Evolutionary conservation across 441 rosid species (phyloP).

Genomic region (Pelargonium cotyledonis): DNA sequence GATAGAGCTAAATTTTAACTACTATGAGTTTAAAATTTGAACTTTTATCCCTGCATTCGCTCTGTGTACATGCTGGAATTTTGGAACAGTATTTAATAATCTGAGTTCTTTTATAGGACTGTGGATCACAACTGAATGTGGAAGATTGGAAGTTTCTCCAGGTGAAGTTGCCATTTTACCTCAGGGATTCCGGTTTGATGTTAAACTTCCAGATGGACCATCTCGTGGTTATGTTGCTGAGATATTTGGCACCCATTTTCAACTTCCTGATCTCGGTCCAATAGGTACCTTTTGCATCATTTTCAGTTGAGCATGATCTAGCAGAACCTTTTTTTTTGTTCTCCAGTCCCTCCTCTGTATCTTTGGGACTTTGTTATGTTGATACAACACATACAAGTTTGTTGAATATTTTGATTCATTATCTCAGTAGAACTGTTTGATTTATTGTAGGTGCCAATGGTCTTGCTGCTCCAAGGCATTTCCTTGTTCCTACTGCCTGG

Average conservation of each 20-base stretch:
- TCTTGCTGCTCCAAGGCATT: conserved; percentile 87
- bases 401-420: conserved; percentile 8
- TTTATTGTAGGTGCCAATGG: conserved; percentile 77
- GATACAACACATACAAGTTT: neutral
- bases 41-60: no score
- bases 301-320: neutral
- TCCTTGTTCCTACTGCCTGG: conserved; percentile 82
- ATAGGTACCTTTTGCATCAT: conserved; percentile 42
- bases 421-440: conserved; percentile 4
- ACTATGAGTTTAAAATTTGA: no score
- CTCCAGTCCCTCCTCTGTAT: neutral
- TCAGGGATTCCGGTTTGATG: conserved; percentile 78
- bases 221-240: conserved; percentile 91
- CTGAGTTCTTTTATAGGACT: conserved; percentile 44
- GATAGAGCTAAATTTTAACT: no score
- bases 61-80: neutral
- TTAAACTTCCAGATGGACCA: conserved; percentile 73
- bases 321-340: conserved; percentile 10
- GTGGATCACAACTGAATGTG: conserved; percentile 92
- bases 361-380: neutral
- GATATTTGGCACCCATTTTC: conserved; percentile 88
- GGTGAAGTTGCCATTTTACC: conserved; percentile 86
- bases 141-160: conserved; percentile 73
- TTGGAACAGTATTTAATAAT: neutral
- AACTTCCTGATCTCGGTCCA: conserved; percentile 98